Percentiles rank a stretch among this genome's conserved stretches.
These are phyloP conservation scores for Colletotrichum lini DNA, from an alignment of 2,329 filamentous ascomycete species.

Conservation along the genomic window DNA sequence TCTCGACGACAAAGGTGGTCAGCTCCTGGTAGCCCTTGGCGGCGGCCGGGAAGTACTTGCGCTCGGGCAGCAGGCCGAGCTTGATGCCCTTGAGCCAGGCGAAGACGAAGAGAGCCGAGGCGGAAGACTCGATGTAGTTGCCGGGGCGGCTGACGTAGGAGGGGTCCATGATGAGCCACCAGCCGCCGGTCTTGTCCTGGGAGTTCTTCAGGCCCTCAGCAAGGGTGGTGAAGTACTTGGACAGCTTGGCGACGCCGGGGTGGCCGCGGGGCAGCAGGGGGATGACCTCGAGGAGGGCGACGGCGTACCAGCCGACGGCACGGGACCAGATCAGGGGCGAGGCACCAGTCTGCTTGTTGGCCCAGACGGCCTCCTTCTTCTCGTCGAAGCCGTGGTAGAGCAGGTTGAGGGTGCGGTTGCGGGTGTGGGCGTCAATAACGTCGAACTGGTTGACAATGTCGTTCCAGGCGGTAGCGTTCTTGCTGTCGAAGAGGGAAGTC, in stretches of 20 bases:
- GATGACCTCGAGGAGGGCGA: conserved; percentile 65
- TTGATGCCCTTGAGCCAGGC: conserved; percentile 56
- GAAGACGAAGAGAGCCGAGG: conserved; percentile 71
- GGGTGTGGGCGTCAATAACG: conserved; percentile 60
- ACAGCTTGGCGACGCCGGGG: conserved; percentile 53
- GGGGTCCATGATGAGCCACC: conserved; percentile 71
- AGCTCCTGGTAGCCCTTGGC: conserved; percentile 54
- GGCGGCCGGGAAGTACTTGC: conserved; percentile 55
- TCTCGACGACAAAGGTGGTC: conserved; percentile 61
- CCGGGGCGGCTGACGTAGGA: conserved; percentile 61
- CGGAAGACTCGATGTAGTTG: conserved; percentile 74
- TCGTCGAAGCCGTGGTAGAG: conserved; percentile 70
- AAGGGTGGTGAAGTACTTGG: conserved; percentile 58
- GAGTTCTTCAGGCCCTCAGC: conserved; percentile 58
- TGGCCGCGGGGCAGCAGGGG: conserved; percentile 59
- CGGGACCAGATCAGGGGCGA: conserved; percentile 68
- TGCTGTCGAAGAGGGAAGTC: conserved; percentile 54
- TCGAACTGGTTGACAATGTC: conserved; percentile 63
- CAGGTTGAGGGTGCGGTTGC: conserved; percentile 57
- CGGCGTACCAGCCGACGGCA: conserved; percentile 68
- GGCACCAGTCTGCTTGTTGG: conserved; percentile 63
- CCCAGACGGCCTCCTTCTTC: conserved; percentile 64
- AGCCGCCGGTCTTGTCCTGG: conserved; percentile 63
- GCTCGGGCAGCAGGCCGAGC: conserved; percentile 52
- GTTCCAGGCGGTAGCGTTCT: conserved; percentile 59